Evolutionary conservation across 1,139 yeast species (phyloP).

Genomic region (Lizanozyma gosingica): DNA sequence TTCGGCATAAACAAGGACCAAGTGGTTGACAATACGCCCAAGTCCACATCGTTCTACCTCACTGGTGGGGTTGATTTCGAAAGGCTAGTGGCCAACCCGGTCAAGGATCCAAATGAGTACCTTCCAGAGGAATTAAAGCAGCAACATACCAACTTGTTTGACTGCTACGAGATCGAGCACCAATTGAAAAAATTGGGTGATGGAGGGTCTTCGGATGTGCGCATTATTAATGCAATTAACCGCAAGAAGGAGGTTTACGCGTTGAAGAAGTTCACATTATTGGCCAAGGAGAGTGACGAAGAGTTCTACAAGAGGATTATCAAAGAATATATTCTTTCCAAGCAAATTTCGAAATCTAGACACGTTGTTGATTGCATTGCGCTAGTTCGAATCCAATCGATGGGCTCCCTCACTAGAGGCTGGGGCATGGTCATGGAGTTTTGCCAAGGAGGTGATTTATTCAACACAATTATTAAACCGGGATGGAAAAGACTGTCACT

Average conservation of each 20-base stretch:
- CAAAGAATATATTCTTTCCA: slow-evolving; percentile 56
- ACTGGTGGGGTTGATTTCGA: slow-evolving; percentile 27
- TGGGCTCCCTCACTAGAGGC: slow-evolving; percentile 47
- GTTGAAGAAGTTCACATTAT: slow-evolving; percentile 55
- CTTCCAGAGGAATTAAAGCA: slow-evolving; percentile 50
- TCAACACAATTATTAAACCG: slow-evolving; percentile 32
- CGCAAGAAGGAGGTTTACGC: slow-evolving; percentile 43
- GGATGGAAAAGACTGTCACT: slow-evolving; percentile 40
- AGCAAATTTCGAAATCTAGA: slow-evolving; percentile 38
- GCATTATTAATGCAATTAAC: slow-evolving; percentile 33
- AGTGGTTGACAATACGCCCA: slow-evolving; percentile 12
- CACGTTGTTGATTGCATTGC: slow-evolving; percentile 54
- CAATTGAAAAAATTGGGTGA: slow-evolving; percentile 45
- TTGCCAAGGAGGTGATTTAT: slow-evolving; percentile 50
- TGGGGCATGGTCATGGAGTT: slow-evolving; percentile 72
- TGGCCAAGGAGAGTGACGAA: slow-evolving; percentile 51
- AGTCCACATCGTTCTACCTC: slow-evolving; percentile 32
- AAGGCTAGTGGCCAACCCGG: slow-evolving; percentile 52
- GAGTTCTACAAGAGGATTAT: slow-evolving; percentile 59
- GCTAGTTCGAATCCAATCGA: slow-evolving; percentile 49
- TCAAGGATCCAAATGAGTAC: slow-evolving; percentile 58
- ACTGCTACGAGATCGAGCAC: slow-evolving; percentile 49
- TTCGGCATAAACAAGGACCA: slow-evolving; percentile 31
- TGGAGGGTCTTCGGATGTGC: slow-evolving; percentile 68
- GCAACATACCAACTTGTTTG: slow-evolving; percentile 43